Conservation (phyloP, 257 asterid genomes). For the Nicotiana paniculata region DNA sequence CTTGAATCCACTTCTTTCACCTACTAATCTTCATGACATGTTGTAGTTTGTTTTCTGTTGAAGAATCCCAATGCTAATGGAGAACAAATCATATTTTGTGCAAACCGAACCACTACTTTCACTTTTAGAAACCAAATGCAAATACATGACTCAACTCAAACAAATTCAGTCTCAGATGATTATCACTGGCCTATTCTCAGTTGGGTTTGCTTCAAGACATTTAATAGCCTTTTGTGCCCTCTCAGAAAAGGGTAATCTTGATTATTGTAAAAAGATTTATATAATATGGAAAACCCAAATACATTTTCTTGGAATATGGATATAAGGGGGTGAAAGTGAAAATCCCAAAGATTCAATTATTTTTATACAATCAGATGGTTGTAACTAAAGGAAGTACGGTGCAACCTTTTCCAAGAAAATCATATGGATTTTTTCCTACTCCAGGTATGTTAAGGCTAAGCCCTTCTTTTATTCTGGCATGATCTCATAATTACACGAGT, state of each 20-base stretch:
- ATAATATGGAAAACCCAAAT: constrained; percentile 42
- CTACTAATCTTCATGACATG: no score
- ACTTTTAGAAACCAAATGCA: constrained; percentile 65
- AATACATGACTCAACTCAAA: constrained; percentile 57
- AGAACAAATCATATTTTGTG: constrained; percentile 51
- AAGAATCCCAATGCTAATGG: constrained; percentile 29
- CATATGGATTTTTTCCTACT: no score
- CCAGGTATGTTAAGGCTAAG: no score
- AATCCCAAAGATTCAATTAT: constrained; percentile 20
- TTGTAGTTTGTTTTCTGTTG: no score
- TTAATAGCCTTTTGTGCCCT: constrained; percentile 63
- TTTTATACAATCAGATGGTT: no score
- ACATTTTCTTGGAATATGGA: constrained; percentile 68
- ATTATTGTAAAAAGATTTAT: constrained; percentile 48
- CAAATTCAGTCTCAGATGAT: constrained; percentile 69
- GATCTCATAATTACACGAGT: no score
- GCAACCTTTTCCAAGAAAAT: no score
- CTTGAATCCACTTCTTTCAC: no score
- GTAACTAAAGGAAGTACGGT: no score
- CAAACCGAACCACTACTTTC: constrained; percentile 62
- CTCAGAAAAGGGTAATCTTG: constrained; percentile 46
- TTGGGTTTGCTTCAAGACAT: constrained; percentile 75
- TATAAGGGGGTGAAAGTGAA: constrained; percentile 53
- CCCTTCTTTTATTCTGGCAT: no score
- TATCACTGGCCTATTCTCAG: constrained; percentile 41